phyloP scores from a whole-genome alignment of 306 rosid genomes.

The Corylus americana region DNA sequence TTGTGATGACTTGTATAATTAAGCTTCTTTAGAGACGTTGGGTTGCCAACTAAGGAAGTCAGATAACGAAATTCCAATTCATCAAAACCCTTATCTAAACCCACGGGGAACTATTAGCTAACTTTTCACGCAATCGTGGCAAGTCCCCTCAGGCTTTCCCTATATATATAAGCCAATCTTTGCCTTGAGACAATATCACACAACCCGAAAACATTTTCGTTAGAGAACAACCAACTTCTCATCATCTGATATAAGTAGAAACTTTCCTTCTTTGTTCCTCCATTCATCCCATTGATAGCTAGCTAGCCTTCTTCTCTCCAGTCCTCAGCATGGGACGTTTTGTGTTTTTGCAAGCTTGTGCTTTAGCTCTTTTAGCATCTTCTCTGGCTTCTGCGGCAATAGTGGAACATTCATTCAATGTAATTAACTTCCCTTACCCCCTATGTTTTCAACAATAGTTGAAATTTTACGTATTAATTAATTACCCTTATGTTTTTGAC shows the following conservation, averaged over 20 bases:
- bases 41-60: background rate
- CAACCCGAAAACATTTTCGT: too few relatives aligned
- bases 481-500: background rate
- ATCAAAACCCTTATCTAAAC: background rate
- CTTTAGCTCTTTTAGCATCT: constrained; percentile 38
- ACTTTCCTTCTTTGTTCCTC: background rate
- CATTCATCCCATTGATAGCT: background rate
- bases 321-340: constrained; percentile 29
- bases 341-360: constrained; percentile 27
- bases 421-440: constrained; percentile 10
- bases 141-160: background rate
- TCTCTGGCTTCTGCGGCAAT: constrained; percentile 46
- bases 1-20: background rate
- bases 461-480: too few relatives aligned
- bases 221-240: background rate
- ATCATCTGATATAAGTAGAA: background rate
- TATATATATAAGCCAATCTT: background rate
- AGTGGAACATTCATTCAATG: constrained; percentile 50
- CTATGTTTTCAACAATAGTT: background rate
- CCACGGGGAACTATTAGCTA: background rate
- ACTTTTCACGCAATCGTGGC: background rate
- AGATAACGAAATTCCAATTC: background rate
- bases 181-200: background rate
- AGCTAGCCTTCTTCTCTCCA: background rate
- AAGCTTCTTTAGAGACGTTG: background rate